Conservation (phyloP, 345 rosid species). For the Salix udensis region DNA sequence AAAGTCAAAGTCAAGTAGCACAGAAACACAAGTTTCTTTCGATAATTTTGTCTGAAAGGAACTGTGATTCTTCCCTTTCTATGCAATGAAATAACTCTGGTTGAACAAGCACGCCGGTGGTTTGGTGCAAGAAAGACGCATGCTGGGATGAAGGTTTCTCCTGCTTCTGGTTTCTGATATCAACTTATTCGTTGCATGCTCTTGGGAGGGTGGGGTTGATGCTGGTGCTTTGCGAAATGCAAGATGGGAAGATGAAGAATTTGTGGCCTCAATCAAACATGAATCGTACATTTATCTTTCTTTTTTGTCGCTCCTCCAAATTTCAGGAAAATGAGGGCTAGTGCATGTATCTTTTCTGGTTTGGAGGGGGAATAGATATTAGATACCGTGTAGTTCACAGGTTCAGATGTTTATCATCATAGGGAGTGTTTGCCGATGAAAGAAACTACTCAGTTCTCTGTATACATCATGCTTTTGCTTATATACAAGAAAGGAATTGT, state of each 20-base stretch:
- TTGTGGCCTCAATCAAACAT: neutral
- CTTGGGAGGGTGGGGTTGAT: neutral
- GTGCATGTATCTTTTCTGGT: constrained; percentile 1
- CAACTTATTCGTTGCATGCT: neutral
- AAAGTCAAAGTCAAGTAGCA: neutral
- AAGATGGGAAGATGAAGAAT: neutral
- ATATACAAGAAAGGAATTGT: constrained; percentile 14
- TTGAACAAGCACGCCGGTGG: neutral
- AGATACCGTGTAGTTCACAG: constrained; percentile 1
- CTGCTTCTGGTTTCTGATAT: neutral
- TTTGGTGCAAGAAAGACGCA: neutral
- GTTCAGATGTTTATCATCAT: constrained; percentile 8
- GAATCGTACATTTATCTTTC: neutral
- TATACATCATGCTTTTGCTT: constrained; percentile 7
- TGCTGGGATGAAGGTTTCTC: neutral
- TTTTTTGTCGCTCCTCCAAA: neutral
- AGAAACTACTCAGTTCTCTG: neutral
- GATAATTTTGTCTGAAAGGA: neutral
- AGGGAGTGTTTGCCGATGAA: neutral
- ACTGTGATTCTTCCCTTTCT: neutral
- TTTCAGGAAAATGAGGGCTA: constrained; percentile 3
- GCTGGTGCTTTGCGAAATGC: neutral
- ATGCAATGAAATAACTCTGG: neutral
- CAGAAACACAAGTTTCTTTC: constrained; percentile 6
- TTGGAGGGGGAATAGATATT: neutral